Base-by-base conservation (phyloP, 495 filamentous ascomycete genomes). In the Geopyxis carbonaria region DNA sequence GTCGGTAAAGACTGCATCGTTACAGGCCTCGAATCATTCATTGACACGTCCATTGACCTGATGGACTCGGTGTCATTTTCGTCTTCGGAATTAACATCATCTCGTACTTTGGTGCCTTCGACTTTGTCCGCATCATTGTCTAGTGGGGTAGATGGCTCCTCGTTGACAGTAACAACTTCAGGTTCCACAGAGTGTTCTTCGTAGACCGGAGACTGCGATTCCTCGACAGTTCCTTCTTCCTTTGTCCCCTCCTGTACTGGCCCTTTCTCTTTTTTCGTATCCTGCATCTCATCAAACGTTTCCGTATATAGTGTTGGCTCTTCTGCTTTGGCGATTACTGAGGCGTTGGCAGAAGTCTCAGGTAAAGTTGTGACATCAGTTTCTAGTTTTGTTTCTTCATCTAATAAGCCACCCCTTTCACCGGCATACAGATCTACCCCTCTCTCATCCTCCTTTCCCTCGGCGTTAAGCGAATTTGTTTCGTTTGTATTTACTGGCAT, bases 1-100 rank as follows among this genome's bases (percentile, higher is more conserved):
- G 36, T 28, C 16, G 34, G 21, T 22, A 11, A 39, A 27, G 50
- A 36, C 33, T 42, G 31, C 37, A 53, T 51, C n/a, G 49, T 53
- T 31, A 53, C 32, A n/a, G 45, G 43, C 33, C 49, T 48, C 24
- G 50, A 54, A 16, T 54, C 51, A 21, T 38, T 53, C 31, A 53
- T 45, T 25, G 37, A 43, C 33, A 48, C 27, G 27, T 54, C 51
- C 19, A 45, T 22, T 3, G 51, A 50, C 38, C 43, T 40, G 22
- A 23, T 33, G 27, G 38, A 41, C 38, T 41, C 38, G 10, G 20
- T 30, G 38, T 41, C 38, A 41, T 30, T 41, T 30, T 30, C 27
- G 23, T 39, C 36, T 20, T 41, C 38, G 7, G 25, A 28, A 30
- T 41, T 20, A 19, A 41, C 38, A 41, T 41, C 38, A 33, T 41